Conservation (phyloP, 495 filamentous ascomycete genomes). For the Aspergillus panamensis region DNA sequence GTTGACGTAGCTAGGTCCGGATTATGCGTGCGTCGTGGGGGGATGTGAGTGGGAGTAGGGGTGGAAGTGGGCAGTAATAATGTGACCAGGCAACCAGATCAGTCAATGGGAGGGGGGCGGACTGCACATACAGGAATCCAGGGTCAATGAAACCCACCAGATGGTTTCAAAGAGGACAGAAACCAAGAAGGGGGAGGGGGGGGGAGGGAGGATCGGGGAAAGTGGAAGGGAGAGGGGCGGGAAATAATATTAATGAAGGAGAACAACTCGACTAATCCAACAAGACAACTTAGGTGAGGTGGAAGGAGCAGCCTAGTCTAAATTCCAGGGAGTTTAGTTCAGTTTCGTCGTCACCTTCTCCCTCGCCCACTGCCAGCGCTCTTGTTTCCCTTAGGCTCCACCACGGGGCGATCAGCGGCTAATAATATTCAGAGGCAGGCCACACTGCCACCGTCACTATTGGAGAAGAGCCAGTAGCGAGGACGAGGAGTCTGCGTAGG, state of each 20-base stretch:
- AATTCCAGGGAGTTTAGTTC: neutral
- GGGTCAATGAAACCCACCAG: neutral
- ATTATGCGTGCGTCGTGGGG: constrained; percentile 9
- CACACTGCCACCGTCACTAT: constrained; percentile 12
- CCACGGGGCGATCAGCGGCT: constrained; percentile 45
- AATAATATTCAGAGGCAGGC: constrained; percentile 28
- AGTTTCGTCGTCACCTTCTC: constrained; percentile 8
- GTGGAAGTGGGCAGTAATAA: constrained; percentile 3
- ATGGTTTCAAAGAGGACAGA: constrained; percentile 1
- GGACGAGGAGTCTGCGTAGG: neutral
- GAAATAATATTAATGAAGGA: constrained; percentile 15
- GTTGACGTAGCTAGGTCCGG: constrained; percentile 16
- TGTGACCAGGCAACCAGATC: constrained; percentile 1
- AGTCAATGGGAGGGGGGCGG: neutral
- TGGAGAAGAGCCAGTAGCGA: neutral
- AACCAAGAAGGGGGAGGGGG: too few relatives aligned
- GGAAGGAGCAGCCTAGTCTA: constrained; percentile 3
- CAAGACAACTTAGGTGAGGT: constrained; percentile 15
- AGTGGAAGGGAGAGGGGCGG: constrained; percentile 1
- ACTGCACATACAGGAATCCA: constrained; percentile 9
- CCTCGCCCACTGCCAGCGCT: neutral
- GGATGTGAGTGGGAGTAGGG: constrained; percentile 1
- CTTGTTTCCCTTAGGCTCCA: constrained; percentile 23
- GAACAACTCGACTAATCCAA: constrained; percentile 8
- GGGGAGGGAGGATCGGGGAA: neutral